Percentiles rank a stretch among this genome's conserved stretches.
phyloP scores from a whole-genome alignment of 306 rosid genomes.

The Alnus glutinosa region DNA sequence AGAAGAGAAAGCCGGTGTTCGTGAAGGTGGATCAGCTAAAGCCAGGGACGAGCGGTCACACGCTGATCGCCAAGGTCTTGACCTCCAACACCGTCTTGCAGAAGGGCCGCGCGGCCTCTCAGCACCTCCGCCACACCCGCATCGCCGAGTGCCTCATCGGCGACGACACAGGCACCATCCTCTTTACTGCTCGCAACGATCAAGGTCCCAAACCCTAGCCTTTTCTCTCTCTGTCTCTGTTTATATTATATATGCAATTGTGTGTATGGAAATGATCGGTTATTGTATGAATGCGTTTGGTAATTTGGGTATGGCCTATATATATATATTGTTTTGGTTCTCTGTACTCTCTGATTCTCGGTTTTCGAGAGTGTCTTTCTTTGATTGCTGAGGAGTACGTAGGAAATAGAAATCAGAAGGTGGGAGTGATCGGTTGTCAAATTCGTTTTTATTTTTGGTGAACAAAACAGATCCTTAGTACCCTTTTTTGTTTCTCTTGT shows the following conservation, averaged over 20 bases:
- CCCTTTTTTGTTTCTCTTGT: background rate
- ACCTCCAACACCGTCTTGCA: constrained; percentile 61
- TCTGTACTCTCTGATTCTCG: background rate
- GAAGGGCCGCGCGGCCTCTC: constrained; percentile 71
- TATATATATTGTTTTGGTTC: background rate
- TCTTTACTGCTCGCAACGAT: constrained; percentile 83
- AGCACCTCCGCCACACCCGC: constrained; percentile 66
- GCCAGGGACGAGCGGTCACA: constrained; percentile 85
- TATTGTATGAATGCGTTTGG: background rate
- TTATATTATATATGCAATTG: background rate
- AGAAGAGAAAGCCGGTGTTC: constrained; percentile 75
- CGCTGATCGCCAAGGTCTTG: constrained; percentile 63
- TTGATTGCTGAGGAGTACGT: no score
- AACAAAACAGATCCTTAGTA: background rate
- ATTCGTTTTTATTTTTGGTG: background rate
- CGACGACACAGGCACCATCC: constrained; percentile 76
- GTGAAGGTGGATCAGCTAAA: constrained; percentile 69
- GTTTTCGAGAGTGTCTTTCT: background rate
- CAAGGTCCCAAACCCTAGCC: constrained; percentile 50
- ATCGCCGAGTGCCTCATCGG: constrained; percentile 89
- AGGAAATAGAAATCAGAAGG: background rate
- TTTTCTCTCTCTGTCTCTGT: background rate
- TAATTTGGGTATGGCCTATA: background rate
- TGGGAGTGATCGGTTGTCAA: background rate
- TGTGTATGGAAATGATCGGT: background rate